Base-by-base conservation (phyloP, 2,329 filamentous ascomycete genomes). In the Acarospora socialis region DNA sequence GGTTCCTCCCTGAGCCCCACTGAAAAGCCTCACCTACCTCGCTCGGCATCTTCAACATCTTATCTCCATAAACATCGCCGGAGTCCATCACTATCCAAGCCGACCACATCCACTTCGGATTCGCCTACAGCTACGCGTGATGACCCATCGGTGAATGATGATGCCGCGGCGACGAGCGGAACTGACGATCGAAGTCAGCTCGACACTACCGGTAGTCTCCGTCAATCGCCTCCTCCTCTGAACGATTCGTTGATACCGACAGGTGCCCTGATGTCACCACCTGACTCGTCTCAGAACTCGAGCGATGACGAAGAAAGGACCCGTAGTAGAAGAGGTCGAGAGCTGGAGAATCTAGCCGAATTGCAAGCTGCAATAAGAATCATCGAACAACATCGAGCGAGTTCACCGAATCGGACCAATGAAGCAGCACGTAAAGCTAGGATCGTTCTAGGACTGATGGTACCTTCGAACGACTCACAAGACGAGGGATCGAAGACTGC, bases 191-290 rank as follows among this genome's bases (percentile, higher is more conserved):
- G 41, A 49, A 46, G 37, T 53, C 34, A 47, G 49, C 23, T 8
- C 19, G 15, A 90, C 12, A 7, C 24, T 17, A 34, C 47, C 60
- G 63, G 63, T 53, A 81, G 73, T 56, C 61, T 92, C 40, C 73
- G 81, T 46, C 81, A 86, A 54, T 92, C 84, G 28, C 82, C 83
- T 10, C 77, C 81, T n/a, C 81, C 83, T 12, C 58, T 83, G 41
- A 81, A 75, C 41, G 74, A 82, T 57, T 68, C 73, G 37, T 61
- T 71, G 41, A 90, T 93, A 54, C 83, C 84, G 24, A 72, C 73
- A 40, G 83, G 82, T 39, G 84, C 82, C 41, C 73, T 93, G 45
- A 81, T 92, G 37, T 94, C 87, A 0, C 87, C 87, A 21, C 87
- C 87, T 7, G 87, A 94, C 47, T 93, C 86, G 20, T 68, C 70